These are phyloP conservation scores for Komagataella populi DNA, from an alignment of 805 yeast species.

Conservation along the genomic window DNA sequence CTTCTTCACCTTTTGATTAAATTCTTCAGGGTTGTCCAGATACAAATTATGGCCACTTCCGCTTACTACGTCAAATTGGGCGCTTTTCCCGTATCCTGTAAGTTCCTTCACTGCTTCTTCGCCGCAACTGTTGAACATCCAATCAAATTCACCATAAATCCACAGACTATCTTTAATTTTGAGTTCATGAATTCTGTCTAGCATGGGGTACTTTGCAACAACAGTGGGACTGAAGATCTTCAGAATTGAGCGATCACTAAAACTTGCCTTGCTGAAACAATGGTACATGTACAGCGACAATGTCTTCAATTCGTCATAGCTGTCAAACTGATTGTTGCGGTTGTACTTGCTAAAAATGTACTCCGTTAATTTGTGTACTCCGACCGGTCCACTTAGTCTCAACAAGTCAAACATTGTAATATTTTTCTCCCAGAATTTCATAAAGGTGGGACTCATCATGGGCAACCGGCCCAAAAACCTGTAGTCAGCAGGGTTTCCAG, in stretches of 20 bases:
- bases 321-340: slow-evolving; percentile 9
- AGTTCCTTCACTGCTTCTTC: slow-evolving; percentile 20
- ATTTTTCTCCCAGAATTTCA: slow-evolving; percentile 24
- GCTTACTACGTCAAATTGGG: slow-evolving; percentile 26
- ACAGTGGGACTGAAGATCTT: slow-evolving; percentile 41
- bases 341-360: slow-evolving; percentile 16
- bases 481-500: slow-evolving; percentile 28
- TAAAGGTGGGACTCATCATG: slow-evolving; percentile 18
- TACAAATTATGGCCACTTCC: slow-evolving; percentile 69
- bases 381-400: slow-evolving; percentile 26
- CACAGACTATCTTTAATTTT: slow-evolving; percentile 23
- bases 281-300: slow-evolving; percentile 20
- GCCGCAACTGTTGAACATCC: slow-evolving; percentile 61
- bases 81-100: slow-evolving; percentile 10
- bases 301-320: slow-evolving; percentile 13
- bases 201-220: slow-evolving; percentile 50
- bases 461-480: slow-evolving; percentile 35
- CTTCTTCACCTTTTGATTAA: slow-evolving; percentile 30
- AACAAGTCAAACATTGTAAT: slow-evolving; percentile 35
- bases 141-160: slow-evolving; percentile 60
- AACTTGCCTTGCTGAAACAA: slow-evolving; percentile 15
- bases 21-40: slow-evolving; percentile 45
- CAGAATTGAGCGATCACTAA: slow-evolving; percentile 25
- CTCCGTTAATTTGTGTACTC: slow-evolving; percentile 15
- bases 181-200: slow-evolving; percentile 34